These are phyloP conservation scores for Panus rudis DNA, from an alignment of 768 basidiomycete species.

Conservation along the genomic window DNA sequence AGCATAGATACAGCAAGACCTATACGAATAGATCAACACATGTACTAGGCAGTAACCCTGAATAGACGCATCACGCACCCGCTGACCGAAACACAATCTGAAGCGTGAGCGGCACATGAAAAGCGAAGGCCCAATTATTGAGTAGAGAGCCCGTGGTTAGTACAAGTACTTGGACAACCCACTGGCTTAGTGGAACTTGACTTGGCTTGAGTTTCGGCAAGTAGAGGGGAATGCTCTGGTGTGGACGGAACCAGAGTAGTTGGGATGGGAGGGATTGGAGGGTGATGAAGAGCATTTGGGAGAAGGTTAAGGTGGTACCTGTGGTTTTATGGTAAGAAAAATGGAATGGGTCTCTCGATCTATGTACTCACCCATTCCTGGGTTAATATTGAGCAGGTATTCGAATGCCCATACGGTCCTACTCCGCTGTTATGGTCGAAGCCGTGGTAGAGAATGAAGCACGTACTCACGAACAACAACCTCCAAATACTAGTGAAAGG, in stretches of 20 bases:
- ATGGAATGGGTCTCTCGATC: too few species aligned
- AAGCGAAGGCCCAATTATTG: conserved; percentile 79
- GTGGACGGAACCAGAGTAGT: conserved; percentile 28
- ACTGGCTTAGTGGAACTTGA: conserved; percentile 58
- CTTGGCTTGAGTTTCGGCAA: conserved; percentile 56
- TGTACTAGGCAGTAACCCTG: not conserved
- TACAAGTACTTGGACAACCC: conserved; percentile 67
- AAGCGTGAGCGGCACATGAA: conserved; percentile 67
- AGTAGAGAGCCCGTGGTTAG: conserved; percentile 61
- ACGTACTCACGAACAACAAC: conserved; percentile 71
- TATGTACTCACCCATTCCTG: conserved; percentile 52
- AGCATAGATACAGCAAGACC: conserved; percentile 75
- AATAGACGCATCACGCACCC: conserved; percentile 34
- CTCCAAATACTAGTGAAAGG: conserved; percentile 65
- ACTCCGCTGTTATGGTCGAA: not conserved
- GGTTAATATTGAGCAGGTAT: conserved; percentile 60
- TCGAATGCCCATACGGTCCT: conserved; percentile 80
- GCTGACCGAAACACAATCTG: conserved; percentile 84
- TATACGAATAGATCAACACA: conserved; percentile 19
- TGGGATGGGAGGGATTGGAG: conserved; percentile 60
- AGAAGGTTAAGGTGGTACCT: conserved; percentile 82
- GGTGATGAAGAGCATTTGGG: conserved; percentile 77
- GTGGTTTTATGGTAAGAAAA: not conserved
- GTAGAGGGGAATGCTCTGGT: conserved; percentile 6
- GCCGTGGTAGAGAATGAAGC: too few species aligned